These are phyloP conservation scores for Stylonectria norvegica DNA, from an alignment of 2,329 filamentous ascomycete genomes.

Conservation along the genomic window DNA sequence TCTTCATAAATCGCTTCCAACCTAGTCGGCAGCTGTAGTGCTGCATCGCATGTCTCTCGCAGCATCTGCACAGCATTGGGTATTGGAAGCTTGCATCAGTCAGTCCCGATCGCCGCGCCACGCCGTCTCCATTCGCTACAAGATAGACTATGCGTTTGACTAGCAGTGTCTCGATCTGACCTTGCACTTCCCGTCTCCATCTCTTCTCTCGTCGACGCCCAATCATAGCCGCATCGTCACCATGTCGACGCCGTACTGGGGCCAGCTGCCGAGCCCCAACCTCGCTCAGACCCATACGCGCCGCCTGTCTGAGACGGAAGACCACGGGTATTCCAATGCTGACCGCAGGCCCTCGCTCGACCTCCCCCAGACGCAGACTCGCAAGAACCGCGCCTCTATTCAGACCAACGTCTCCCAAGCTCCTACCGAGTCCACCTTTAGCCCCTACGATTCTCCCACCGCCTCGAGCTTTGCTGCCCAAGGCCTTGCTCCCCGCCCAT, in stretches of 20 bases:
- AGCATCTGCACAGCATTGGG: slow-evolving; percentile 47
- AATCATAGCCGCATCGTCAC: slow-evolving; percentile 29
- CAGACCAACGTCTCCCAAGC: slow-evolving; percentile 56
- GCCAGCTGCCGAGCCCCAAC: slow-evolving; percentile 51
- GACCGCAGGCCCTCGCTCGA: slow-evolving; percentile 33
- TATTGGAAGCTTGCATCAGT: slow-evolving; percentile 28
- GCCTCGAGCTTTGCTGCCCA: slow-evolving; percentile 47
- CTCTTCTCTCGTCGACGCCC: slow-evolving; percentile 16
- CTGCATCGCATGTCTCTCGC: slow-evolving; percentile 37
- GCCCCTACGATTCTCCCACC: slow-evolving; percentile 54
- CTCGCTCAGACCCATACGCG: slow-evolving; percentile 33
- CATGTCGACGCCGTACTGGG: slow-evolving; percentile 57
- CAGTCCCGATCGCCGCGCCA: slow-evolving; percentile 22
- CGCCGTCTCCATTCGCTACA: slow-evolving; percentile 19
- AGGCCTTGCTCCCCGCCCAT: slow-evolving; percentile 56
- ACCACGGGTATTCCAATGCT: slow-evolving; percentile 26
- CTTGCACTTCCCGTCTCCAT: slow-evolving; percentile 3
- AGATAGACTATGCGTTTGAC: too few relatives aligned
- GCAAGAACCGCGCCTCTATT: slow-evolving; percentile 50
- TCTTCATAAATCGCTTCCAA: not conserved
- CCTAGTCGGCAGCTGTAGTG: slow-evolving; percentile 2
- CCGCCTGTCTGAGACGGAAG: slow-evolving; percentile 34
- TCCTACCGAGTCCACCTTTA: slow-evolving; percentile 56
- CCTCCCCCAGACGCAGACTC: slow-evolving; percentile 39
- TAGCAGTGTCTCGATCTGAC: too few relatives aligned